phyloP scores from a whole-genome alignment of 768 basidiomycete species.

The Pholiota molesta region DNA sequence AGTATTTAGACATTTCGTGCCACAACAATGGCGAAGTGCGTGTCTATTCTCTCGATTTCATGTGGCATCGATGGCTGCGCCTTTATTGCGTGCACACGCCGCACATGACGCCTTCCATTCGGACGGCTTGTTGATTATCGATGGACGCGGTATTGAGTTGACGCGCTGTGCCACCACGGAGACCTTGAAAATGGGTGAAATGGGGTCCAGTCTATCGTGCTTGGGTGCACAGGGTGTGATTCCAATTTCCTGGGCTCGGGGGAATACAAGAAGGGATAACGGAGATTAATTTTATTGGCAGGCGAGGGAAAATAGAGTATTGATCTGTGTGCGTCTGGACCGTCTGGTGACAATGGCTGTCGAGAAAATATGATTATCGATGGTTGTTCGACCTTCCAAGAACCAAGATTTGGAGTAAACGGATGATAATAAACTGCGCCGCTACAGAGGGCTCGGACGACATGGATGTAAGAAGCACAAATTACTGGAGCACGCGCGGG shows the following conservation, averaged over 20 bases:
- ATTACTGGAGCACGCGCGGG: too few relatives aligned
- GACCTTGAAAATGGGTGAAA: neutral
- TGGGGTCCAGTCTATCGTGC: neutral
- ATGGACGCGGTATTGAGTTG: neutral
- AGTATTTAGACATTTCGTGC: slow-evolving; percentile 1
- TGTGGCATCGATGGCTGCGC: too few relatives aligned
- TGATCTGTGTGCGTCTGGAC: neutral
- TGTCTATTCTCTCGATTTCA: neutral
- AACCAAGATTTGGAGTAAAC: too few relatives aligned
- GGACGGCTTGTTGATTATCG: neutral
- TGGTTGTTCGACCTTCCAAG: neutral
- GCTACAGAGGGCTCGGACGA: too few relatives aligned
- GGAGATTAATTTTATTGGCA: neutral
- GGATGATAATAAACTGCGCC: too few relatives aligned
- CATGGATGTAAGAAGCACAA: too few relatives aligned
- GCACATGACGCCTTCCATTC: too few relatives aligned
- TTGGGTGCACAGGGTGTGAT: neutral
- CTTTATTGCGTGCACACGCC: neutral
- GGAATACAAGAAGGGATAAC: neutral
- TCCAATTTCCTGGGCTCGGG: neutral
- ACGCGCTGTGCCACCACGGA: neutral
- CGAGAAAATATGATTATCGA: neutral
- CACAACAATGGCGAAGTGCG: neutral
- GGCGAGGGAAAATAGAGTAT: neutral
- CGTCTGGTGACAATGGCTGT: neutral